phyloP scores from a whole-genome alignment of 164 flowering plant genomes.

The Euptelea pleiosperma region DNA sequence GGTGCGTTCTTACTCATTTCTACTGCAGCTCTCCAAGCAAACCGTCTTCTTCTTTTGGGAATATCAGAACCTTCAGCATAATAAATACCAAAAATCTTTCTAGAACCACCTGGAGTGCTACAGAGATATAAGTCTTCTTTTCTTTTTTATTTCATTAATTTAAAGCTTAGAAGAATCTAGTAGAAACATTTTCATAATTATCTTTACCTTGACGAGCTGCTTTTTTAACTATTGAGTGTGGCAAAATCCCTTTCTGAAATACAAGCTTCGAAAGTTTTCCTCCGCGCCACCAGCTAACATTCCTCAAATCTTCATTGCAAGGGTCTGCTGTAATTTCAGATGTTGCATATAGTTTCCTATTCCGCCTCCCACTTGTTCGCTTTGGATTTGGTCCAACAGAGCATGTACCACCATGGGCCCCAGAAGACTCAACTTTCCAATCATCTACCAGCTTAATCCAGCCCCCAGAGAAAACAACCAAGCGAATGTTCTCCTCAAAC shows the following conservation, averaged over 20 bases:
- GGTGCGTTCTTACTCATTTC: conserved; percentile 68
- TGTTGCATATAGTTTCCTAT: conserved; percentile 46
- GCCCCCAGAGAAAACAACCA: conserved; percentile 62
- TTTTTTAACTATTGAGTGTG: conserved; percentile 43
- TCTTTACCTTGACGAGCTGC: conserved; percentile 78
- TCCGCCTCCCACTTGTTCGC: conserved; percentile 52
- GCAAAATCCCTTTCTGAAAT: conserved; percentile 65
- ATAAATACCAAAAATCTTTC: conserved; percentile 53
- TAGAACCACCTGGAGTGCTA: conserved; percentile 59
- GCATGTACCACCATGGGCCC: conserved; percentile 29
- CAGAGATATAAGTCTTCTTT: background rate
- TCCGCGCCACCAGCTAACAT: conserved; percentile 80
- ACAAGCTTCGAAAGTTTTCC: conserved; percentile 57
- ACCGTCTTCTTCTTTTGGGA: conserved; percentile 77
- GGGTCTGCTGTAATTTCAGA: conserved; percentile 38
- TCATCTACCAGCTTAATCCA: conserved; percentile 84
- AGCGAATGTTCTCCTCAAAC: conserved; percentile 77
- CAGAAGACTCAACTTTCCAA: conserved; percentile 44
- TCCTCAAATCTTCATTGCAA: conserved; percentile 23
- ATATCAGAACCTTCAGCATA: conserved; percentile 68
- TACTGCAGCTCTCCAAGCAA: conserved; percentile 89
- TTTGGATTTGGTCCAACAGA: conserved; percentile 48
- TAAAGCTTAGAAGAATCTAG: background rate
- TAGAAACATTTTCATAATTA: background rate
- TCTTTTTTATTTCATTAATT: background rate